Conservation (phyloP, 1,139 yeast species). For the Pichia inconspicua region DNA sequence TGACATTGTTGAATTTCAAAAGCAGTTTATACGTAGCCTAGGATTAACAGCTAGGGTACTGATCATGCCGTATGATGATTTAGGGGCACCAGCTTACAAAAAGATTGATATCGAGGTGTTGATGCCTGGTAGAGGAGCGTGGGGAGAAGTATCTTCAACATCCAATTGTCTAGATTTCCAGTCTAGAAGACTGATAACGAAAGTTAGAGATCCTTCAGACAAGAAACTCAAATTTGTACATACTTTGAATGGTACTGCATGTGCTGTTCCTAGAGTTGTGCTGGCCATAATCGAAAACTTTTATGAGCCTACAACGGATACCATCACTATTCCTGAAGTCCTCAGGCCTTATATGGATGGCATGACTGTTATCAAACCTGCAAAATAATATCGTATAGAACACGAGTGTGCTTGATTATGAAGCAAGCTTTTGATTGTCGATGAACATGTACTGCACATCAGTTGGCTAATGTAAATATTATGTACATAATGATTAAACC, state of each 20-base stretch:
- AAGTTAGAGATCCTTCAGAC: constrained; percentile 30
- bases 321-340: constrained; percentile 61
- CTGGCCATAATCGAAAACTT: constrained; percentile 82
- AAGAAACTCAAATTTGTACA: constrained; percentile 48
- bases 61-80: constrained; percentile 83
- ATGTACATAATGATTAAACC: no score
- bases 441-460: no score
- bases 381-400: not conserved
- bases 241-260: constrained; percentile 91
- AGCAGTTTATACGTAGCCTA: constrained; percentile 50
- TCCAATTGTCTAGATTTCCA: constrained; percentile 94
- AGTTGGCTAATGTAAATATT: not conserved
- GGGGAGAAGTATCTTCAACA: constrained; percentile 91
- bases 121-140: constrained; percentile 92
- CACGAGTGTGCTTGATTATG: no score
- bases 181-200: constrained; percentile 71
- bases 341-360: constrained; percentile 64
- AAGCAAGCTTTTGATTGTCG: no score
- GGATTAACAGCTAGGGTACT: constrained; percentile 78
- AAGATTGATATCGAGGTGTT: constrained; percentile 95
- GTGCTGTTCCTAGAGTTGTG: constrained; percentile 90
- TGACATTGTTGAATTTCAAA: constrained; percentile 56
- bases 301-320: constrained; percentile 51
- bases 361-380: constrained; percentile 17
- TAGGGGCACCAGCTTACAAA: constrained; percentile 89